Base-by-base conservation (phyloP, 306 rosid genomes). In the Glycine tomentella region DNA sequence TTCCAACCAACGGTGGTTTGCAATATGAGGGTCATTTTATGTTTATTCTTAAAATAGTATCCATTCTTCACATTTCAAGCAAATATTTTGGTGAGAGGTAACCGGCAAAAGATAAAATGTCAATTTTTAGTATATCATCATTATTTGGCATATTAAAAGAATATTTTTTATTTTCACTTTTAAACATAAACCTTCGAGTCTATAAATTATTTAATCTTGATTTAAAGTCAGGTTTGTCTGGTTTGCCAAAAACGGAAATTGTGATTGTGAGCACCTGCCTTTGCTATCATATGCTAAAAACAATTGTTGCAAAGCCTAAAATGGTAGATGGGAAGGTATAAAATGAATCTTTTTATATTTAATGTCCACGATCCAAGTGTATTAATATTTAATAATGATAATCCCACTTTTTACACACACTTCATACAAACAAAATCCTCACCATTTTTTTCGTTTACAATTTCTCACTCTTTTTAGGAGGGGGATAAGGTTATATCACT, bases 11-110 rank as follows among this genome's bases (percentile, higher is more conserved):
- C 63, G 53, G 74, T 69, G 40, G 74, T 46, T 48, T 46, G 59
- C 51, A 63, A 48, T 76, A 76, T 45, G 11, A 25, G 7, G 53
- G 72, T 76, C 80, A n/a, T 76, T 48, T 33, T 63, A 76, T 62
- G 50, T 62, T 57, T 33, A 49, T 64, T 62, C 68, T 73, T 40
- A 10, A 57, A 38, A 56, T 31, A 46, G 57, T 62, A 48, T 48
- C 45, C 48, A 56, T 74, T 56, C 17, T 74, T 72, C 63, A 55
- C 77, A 53, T 73, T 73, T 55, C 15, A 74, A 74, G 79, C 79
- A 76, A 48, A 76, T 33, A 76, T 34, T 76, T 63, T 63, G 80
- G 80, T 76, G 80, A 33, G 61, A 63, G 40, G 80, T 49, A 49
- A 16, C 62, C 51, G 16, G 36, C 62, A 33, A 63, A 49, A 34